phyloP scores from a whole-genome alignment of 1,284 basidiomycete genomes.

The Malassezia caprae region DNA sequence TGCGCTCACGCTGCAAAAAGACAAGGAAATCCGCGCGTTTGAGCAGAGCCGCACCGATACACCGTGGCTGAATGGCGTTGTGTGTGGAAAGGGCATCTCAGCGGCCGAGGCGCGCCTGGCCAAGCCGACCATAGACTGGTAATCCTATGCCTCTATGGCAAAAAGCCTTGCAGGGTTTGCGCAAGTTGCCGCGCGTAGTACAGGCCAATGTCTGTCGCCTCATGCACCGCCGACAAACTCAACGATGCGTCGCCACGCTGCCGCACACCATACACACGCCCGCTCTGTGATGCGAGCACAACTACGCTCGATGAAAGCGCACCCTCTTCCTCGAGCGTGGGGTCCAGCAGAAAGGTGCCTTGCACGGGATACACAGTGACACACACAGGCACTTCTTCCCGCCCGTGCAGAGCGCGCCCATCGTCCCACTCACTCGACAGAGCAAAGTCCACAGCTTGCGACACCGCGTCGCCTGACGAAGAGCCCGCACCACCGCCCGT shows the following conservation, averaged over 20 bases:
- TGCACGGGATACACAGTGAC: slow-evolving; percentile 29
- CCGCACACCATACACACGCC: slow-evolving; percentile 11
- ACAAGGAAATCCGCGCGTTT: slow-evolving; percentile 27
- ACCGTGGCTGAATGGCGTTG: slow-evolving; percentile 42
- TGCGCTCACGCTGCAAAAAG: slow-evolving; percentile 38
- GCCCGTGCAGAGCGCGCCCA: slow-evolving; percentile 23
- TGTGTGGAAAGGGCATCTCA: slow-evolving; percentile 19
- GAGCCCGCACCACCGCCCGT: not conserved
- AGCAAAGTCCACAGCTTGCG: slow-evolving; percentile 29
- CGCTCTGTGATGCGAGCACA: slow-evolving; percentile 25
- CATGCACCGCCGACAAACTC: slow-evolving; percentile 2
- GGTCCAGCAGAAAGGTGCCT: slow-evolving; percentile 30
- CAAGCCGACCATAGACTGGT: slow-evolving; percentile 37
- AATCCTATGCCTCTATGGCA: not conserved
- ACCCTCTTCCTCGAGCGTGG: slow-evolving; percentile 32
- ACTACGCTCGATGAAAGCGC: slow-evolving; percentile 24
- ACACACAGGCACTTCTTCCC: slow-evolving; percentile 33
- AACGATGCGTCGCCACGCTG: slow-evolving; percentile 9
- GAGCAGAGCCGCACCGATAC: slow-evolving; percentile 30
- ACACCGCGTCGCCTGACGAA: not conserved
- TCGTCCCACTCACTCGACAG: slow-evolving; percentile 31
- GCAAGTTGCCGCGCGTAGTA: slow-evolving; percentile 12
- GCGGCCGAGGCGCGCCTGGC: slow-evolving; percentile 21
- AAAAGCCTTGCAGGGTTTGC: not conserved
- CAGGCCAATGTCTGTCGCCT: slow-evolving; percentile 11